Evolutionary conservation across 2,329 filamentous ascomycete species (phyloP).

Genomic region (Gliomastix tumulicola): DNA sequence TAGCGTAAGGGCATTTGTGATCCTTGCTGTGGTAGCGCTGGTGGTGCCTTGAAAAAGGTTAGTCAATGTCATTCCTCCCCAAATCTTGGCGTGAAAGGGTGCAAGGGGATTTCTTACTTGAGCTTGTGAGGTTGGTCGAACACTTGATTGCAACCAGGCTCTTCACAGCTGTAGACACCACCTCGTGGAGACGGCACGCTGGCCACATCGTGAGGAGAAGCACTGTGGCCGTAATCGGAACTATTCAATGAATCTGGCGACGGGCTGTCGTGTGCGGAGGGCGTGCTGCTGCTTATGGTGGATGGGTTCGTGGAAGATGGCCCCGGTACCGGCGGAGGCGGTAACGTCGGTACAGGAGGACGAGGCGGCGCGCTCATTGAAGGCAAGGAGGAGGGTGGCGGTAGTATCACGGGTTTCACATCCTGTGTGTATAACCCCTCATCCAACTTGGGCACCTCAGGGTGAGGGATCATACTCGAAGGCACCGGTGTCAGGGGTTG

Average conservation of each 20-base stretch:
- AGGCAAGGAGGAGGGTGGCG: too few species aligned
- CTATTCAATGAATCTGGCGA: slow-evolving; percentile 29
- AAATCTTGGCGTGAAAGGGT: too few species aligned
- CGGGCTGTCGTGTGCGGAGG: slow-evolving; percentile 35
- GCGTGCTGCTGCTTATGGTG: slow-evolving; percentile 36
- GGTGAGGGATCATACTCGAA: too few species aligned
- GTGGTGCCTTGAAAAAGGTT: slow-evolving; percentile 39
- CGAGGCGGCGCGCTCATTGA: too few species aligned
- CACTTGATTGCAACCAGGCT: slow-evolving; percentile 26
- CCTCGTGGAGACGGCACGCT: slow-evolving; percentile 17
- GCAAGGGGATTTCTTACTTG: slow-evolving; percentile 29
- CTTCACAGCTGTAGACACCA: slow-evolving; percentile 23
- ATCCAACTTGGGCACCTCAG: too few species aligned
- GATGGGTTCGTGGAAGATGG: slow-evolving; percentile 31
- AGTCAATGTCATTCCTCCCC: slow-evolving; percentile 8
- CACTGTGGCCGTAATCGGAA: slow-evolving; percentile 27
- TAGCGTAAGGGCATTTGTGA: slow-evolving; percentile 46
- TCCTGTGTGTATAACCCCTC: too few species aligned
- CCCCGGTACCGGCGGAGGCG: slow-evolving; percentile 11
- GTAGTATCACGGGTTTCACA: too few species aligned
- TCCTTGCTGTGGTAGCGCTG: slow-evolving; percentile 54
- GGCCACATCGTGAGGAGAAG: slow-evolving; percentile 20
- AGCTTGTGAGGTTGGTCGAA: slow-evolving; percentile 56
- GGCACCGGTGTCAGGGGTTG: too few species aligned
- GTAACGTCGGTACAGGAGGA: too few species aligned